phyloP scores from a whole-genome alignment of 306 rosid genomes.

The Trifolium fragiferum region DNA sequence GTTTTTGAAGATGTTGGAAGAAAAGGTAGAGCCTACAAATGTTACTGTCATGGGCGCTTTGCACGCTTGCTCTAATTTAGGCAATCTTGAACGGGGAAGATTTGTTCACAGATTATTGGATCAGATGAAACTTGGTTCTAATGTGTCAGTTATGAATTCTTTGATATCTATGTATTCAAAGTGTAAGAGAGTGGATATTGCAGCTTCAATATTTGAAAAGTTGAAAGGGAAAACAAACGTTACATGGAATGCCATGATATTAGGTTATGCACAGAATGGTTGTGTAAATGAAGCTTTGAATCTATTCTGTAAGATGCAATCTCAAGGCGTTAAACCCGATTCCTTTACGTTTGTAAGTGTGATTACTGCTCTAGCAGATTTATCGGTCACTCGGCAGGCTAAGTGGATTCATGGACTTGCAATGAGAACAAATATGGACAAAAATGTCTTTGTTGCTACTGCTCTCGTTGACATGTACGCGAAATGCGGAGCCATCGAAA shows the following conservation, averaged over 20 bases:
- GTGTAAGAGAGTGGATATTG: constrained; percentile 77
- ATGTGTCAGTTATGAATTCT: constrained; percentile 77
- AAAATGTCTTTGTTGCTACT: constrained; percentile 74
- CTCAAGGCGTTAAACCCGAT: constrained; percentile 65
- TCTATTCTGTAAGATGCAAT: constrained; percentile 69
- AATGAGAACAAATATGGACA: constrained; percentile 66
- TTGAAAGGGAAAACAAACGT: constrained; percentile 67
- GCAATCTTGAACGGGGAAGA: constrained; percentile 68
- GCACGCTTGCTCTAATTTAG: constrained; percentile 85
- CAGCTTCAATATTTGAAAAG: constrained; percentile 62
- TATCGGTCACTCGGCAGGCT: constrained; percentile 80
- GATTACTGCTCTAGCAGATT: constrained; percentile 78
- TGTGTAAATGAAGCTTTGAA: constrained; percentile 64
- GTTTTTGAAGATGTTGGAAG: constrained; percentile 72
- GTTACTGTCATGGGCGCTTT: constrained; percentile 79
- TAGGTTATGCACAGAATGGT: constrained; percentile 88
- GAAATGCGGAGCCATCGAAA: constrained; percentile 74
- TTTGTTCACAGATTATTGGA: constrained; percentile 63
- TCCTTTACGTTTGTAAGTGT: constrained; percentile 89
- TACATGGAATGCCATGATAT: constrained; percentile 92
- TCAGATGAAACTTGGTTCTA: constrained; percentile 53
- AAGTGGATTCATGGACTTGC: constrained; percentile 96
- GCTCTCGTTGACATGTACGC: constrained; percentile 87
- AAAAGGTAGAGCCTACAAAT: constrained; percentile 68
- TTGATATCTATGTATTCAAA: constrained; percentile 93